These are phyloP conservation scores for Phylloporus sp. DNA, from an alignment of 768 basidiomycete species.

Conservation along the genomic window DNA sequence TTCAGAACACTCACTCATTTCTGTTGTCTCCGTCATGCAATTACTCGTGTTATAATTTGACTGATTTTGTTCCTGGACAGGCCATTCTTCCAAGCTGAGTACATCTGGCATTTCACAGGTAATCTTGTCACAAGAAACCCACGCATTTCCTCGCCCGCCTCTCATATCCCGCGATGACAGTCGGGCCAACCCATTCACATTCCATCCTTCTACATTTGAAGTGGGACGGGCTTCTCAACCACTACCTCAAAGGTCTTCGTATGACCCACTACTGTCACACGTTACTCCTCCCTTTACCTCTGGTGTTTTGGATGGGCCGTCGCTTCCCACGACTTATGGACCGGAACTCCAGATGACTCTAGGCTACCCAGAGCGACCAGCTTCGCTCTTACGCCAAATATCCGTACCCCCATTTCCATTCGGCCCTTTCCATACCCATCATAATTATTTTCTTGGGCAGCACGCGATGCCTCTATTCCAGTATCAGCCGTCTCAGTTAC, in stretches of 20 bases:
- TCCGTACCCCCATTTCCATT: constrained; percentile 18
- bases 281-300: background rate
- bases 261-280: constrained; percentile 5
- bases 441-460: constrained; percentile 38
- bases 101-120: background rate
- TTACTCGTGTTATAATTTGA: background rate
- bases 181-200: background rate
- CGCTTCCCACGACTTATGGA: background rate
- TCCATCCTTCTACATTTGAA: background rate
- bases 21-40: background rate
- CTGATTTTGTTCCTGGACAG: constrained; percentile 7
- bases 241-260: background rate
- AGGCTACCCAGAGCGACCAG: background rate
- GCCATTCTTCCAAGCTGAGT: background rate
- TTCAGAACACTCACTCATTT: background rate
- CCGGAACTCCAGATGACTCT: background rate
- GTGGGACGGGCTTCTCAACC: background rate
- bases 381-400: background rate
- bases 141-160: background rate
- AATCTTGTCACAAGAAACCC: background rate
- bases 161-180: constrained; percentile 7
- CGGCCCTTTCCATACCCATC: constrained; percentile 33
- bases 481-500: constrained; percentile 29
- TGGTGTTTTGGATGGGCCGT: no score
- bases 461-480: constrained; percentile 40